phyloP scores from a whole-genome alignment of 768 basidiomycete species.

The Suillus paluster region DNA sequence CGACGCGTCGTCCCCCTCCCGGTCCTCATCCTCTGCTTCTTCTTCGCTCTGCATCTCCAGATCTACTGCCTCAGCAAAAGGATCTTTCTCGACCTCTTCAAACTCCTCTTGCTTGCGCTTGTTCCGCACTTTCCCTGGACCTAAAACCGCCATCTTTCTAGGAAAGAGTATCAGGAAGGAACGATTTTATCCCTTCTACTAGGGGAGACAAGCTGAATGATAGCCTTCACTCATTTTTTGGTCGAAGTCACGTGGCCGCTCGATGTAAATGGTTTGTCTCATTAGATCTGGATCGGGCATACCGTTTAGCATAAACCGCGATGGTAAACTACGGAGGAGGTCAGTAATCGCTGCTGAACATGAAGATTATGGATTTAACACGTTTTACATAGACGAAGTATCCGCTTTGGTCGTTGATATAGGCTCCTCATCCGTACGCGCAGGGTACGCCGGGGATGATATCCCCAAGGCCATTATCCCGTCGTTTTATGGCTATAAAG shows the following conservation, averaged over 20 bases:
- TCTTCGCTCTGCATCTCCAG: slow-evolving; percentile 82
- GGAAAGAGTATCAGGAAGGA: background rate
- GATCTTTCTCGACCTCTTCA: slow-evolving; percentile 37
- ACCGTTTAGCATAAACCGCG: slow-evolving; percentile 6
- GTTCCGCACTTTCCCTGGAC: slow-evolving; percentile 41
- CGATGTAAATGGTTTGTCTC: background rate
- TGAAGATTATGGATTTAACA: background rate
- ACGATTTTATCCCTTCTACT: background rate
- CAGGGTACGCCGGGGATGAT: slow-evolving; percentile 98
- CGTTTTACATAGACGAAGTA: slow-evolving; percentile 78
- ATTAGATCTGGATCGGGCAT: slow-evolving; percentile 6
- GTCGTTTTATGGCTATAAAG: slow-evolving; percentile 82
- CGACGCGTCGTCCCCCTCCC: slow-evolving; percentile 40
- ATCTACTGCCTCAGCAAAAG: slow-evolving; percentile 46
- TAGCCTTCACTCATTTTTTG: slow-evolving; percentile 2
- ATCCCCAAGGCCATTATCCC: slow-evolving; percentile 92
- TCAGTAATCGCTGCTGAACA: slow-evolving; percentile 36
- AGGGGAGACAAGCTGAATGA: slow-evolving; percentile 3
- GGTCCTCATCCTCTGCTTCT: slow-evolving; percentile 47
- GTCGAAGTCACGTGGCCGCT: background rate
- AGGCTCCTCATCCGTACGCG: slow-evolving; percentile 86
- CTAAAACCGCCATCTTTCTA: slow-evolving; percentile 36
- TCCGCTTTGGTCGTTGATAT: slow-evolving; percentile 95
- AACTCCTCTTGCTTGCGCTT: slow-evolving; percentile 64
- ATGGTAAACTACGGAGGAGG: slow-evolving; percentile 93